These are phyloP conservation scores for Cladosporium sp. DNA, from an alignment of 2,329 filamentous ascomycete genomes.

Conservation along the genomic window DNA sequence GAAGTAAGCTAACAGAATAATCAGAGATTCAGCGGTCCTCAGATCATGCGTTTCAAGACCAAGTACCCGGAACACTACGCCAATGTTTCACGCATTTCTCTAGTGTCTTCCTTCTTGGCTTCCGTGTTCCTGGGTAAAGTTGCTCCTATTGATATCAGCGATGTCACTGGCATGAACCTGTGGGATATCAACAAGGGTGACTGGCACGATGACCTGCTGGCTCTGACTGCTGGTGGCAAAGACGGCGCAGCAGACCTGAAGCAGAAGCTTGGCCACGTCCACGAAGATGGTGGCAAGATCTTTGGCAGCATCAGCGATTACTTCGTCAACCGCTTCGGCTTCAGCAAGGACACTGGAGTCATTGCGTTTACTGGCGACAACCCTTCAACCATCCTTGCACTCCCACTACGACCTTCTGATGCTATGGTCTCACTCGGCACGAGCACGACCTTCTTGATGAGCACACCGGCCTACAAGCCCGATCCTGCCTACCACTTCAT, in stretches of 20 bases:
- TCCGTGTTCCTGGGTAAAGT: conserved; percentile 83
- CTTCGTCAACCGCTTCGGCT: conserved; percentile 77
- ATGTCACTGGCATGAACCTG: conserved; percentile 95
- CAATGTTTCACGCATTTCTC: conserved; percentile 79
- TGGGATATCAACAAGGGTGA: conserved; percentile 79
- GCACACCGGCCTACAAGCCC: conserved; percentile 85
- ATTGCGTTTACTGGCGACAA: conserved; percentile 95
- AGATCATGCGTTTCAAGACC: conserved; percentile 84
- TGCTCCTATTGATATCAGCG: conserved; percentile 88
- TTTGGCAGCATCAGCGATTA: conserved; percentile 77
- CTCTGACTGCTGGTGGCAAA: conserved; percentile 63
- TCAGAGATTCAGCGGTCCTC: conserved; percentile 92
- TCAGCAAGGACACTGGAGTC: conserved; percentile 72
- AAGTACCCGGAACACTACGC: conserved; percentile 80
- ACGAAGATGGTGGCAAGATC: conserved; percentile 75
- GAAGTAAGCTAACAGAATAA: conserved; percentile 15
- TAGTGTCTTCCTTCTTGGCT: conserved; percentile 93
- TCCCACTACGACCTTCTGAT: conserved; percentile 83
- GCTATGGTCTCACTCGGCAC: conserved; percentile 95
- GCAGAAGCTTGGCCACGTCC: conserved; percentile 77
- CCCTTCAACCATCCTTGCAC: conserved; percentile 87
- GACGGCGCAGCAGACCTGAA: conserved; percentile 67
- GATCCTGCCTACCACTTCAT: conserved; percentile 95
- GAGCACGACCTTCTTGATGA: conserved; percentile 96
- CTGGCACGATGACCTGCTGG: conserved; percentile 76